These are phyloP conservation scores for Fusarium foetens DNA, from an alignment of 2,329 filamentous ascomycete genomes.

Conservation along the genomic window DNA sequence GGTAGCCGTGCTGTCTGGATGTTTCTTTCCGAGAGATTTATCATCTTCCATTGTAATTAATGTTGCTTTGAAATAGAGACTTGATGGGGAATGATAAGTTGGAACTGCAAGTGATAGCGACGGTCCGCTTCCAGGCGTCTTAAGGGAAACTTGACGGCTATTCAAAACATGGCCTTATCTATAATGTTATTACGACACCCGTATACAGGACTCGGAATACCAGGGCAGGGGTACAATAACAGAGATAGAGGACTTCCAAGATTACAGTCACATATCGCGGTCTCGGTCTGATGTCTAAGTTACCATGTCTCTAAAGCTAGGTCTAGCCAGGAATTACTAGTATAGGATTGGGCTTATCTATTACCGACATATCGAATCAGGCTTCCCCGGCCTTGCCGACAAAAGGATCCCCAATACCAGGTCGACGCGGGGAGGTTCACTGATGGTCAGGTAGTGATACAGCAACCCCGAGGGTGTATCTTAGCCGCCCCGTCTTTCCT, in stretches of 20 bases:
- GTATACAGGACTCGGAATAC: not conserved
- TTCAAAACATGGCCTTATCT: not conserved
- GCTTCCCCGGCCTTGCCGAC: not conserved
- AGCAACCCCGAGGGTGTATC: not conserved
- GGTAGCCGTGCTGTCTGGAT: rapidly evolving
- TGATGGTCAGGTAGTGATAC: not conserved
- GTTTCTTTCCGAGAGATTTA: rapidly evolving
- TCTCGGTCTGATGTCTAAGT: not conserved
- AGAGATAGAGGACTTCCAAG: not conserved
- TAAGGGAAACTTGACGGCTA: too few species aligned
- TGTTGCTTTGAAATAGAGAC: rapidly evolving
- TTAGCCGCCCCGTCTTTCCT: not conserved
- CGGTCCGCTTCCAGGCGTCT: not conserved
- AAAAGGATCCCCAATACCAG: not conserved
- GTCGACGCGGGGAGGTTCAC: rapidly evolving
- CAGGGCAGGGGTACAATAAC: too few species aligned
- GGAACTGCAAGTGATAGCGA: not conserved
- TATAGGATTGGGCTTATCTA: not conserved
- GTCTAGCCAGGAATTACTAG: not conserved
- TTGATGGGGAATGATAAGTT: rapidly evolving
- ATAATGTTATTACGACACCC: not conserved
- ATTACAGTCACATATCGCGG: not conserved
- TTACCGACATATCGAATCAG: not conserved
- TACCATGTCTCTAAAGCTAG: not conserved
- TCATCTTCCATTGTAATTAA: not conserved